Base-by-base conservation (phyloP, 176 grass and related monocot species). In the Rhipidocladum racemiflorum region DNA sequence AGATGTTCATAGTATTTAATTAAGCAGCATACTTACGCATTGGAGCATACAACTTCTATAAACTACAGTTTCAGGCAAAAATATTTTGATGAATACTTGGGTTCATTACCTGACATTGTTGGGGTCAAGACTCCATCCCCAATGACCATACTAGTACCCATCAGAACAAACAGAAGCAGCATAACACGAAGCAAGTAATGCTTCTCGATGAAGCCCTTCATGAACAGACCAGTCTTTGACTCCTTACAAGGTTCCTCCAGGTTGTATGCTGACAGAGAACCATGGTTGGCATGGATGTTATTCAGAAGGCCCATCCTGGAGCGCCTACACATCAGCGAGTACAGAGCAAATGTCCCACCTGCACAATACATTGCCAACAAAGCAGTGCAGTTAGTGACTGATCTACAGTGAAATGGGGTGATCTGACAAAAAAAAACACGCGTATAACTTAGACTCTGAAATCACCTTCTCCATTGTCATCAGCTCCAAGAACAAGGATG, bases 331-430 rank as follows among this genome's bases (percentile, higher is more conserved):
- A 97, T 79, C 34, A 97, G 62, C 15, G 94, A 97, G 80, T 97
- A 97, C 50, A 97, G 24, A 44, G 94, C 94, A 80, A 97, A 97
- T 27, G 94, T 97, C 12, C 94, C 94, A 81, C 94, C 94, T 97
- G 87, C 54, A 72, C 15, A 70, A 7, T 34, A 21, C 55, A 77
- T 53, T 76, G 5, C 43, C 43, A 59, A 50, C 9, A 60, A 85
- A 61, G 4, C 45, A 0, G 30, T 7, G 12, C 8, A 55, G 24
- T 49, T 6, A n/a, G 27, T 10, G 49, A 34, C 32, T 7, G 60
- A 32, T 46, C 11, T 61, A 25, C 25, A 72, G 7, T 13, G 28
- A 70, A 55, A 57, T 3, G 5, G 55, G 17, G 45, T 6, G 54
- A 70, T 43, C 9, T 20, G 61, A 34, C 9, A 0, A 61, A 65